Percentiles rank a stretch among this genome's conserved stretches.
Evolutionary conservation across 345 rosid genomes (phyloP).

Genomic region (Passiflora organensis): DNA sequence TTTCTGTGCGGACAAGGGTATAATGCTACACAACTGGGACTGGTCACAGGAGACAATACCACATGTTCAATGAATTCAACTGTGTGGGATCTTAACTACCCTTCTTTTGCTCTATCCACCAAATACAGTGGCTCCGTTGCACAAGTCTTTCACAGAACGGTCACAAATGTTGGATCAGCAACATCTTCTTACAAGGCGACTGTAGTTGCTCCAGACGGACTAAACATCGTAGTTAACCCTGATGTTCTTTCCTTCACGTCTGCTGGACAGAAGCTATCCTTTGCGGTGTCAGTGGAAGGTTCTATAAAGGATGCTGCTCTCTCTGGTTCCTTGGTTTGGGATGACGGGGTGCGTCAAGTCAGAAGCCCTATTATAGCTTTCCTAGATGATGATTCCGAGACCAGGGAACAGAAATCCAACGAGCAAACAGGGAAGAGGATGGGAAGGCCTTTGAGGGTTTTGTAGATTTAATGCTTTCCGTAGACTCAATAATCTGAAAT

Average conservation of each 20-base stretch:
- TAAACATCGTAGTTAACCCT: conserved; percentile 29
- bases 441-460: no score
- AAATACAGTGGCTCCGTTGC: not conserved
- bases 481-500: no score
- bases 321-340: conserved; percentile 35
- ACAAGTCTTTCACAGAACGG: conserved; percentile 26
- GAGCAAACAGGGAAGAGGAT: no score
- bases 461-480: no score
- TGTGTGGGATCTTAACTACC: conserved; percentile 37
- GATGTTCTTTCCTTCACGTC: conserved; percentile 19
- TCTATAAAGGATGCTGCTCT: not conserved
- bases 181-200: conserved; percentile 24
- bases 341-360: conserved; percentile 33
- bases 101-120: conserved; percentile 29
- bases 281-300: conserved; percentile 21
- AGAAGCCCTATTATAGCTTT: conserved; percentile 35
- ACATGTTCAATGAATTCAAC: conserved; percentile 29
- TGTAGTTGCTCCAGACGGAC: conserved; percentile 12
- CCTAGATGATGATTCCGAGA: not conserved
- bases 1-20: conserved; percentile 45
- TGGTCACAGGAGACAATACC: conserved; percentile 19
- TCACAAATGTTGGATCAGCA: conserved; percentile 35
- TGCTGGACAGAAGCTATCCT: conserved; percentile 16
- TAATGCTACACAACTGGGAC: conserved; percentile 5
- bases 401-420: no score